Evolutionary conservation across 179 eudicot species (phyloP).

Genomic region (Silene noctiflora): DNA sequence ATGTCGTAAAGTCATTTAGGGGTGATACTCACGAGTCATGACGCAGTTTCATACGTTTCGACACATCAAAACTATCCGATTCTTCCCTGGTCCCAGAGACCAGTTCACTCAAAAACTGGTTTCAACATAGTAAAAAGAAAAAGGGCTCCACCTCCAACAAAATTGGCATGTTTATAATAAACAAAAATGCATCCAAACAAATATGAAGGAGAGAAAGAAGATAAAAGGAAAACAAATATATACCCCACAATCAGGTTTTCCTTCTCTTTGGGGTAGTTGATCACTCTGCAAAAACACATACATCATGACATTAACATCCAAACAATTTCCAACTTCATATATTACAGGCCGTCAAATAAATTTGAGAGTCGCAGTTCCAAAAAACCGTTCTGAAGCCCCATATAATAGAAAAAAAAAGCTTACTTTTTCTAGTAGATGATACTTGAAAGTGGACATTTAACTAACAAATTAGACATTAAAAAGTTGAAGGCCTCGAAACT

Average conservation of each 20-base stretch:
- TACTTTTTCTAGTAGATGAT: too few relatives aligned
- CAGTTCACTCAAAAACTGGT: not conserved
- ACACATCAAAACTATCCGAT: not conserved
- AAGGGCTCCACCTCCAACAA: constrained; percentile 5
- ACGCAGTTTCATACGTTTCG: not conserved
- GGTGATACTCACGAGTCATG: not conserved
- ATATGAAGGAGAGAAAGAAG: not conserved
- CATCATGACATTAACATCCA: constrained; percentile 6
- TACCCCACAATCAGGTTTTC: constrained; percentile 74
- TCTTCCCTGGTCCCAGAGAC: not conserved
- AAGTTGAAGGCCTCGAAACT: too few relatives aligned
- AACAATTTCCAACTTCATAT: not conserved
- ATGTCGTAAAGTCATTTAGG: not conserved
- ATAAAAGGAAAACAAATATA: constrained; percentile 11
- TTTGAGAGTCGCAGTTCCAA: not conserved
- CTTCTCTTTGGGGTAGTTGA: constrained; percentile 64
- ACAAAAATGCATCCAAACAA: constrained; percentile 5
- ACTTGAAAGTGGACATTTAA: too few relatives aligned
- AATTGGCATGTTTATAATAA: not conserved
- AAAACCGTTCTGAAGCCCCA: too few relatives aligned
- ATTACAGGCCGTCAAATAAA: not conserved
- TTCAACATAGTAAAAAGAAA: not conserved
- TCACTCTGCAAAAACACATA: constrained; percentile 26
- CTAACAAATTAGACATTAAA: too few relatives aligned
- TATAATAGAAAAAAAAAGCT: too few relatives aligned